Percentiles rank a stretch among this genome's conserved stretches.
Evolutionary conservation across 2,329 filamentous ascomycete species (phyloP).

Genomic region (Dactylellina sp.): DNA sequence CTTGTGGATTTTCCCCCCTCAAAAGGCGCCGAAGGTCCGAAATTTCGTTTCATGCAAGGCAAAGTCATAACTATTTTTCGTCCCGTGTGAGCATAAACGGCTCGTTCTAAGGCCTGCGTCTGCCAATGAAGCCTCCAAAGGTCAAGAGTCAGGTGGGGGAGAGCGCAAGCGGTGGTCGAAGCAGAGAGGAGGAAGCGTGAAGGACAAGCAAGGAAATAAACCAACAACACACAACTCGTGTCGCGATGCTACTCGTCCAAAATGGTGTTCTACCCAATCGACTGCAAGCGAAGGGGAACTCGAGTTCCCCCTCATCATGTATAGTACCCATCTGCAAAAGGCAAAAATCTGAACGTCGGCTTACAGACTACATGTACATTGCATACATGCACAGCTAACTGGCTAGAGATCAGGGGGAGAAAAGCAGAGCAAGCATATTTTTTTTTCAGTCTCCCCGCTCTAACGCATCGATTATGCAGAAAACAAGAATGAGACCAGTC

Average conservation of each 20-base stretch:
- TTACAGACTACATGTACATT: slow-evolving; percentile 55
- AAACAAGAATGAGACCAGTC: slow-evolving; percentile 37
- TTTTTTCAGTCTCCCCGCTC: slow-evolving; percentile 29
- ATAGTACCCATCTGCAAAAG: slow-evolving; percentile 37
- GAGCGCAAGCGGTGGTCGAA: slow-evolving; percentile 13
- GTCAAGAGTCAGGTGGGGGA: slow-evolving; percentile 22
- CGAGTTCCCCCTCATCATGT: slow-evolving; percentile 44
- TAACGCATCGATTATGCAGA: slow-evolving; percentile 21
- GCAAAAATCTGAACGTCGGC: slow-evolving; percentile 50
- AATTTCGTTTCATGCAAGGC: slow-evolving; percentile 29
- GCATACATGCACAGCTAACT: slow-evolving; percentile 57
- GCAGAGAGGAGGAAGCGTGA: slow-evolving; percentile 12
- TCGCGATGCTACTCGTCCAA: slow-evolving; percentile 56
- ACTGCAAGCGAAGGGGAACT: slow-evolving; percentile 54
- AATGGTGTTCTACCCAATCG: slow-evolving; percentile 24
- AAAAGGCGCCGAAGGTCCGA: slow-evolving; percentile 29
- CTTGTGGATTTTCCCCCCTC: slow-evolving; percentile 4
- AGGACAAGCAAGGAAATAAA: slow-evolving; percentile 23
- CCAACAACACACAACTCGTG: slow-evolving; percentile 54
- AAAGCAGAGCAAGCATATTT: slow-evolving; percentile 38
- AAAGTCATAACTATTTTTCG: slow-evolving; percentile 14
- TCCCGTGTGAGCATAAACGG: slow-evolving; percentile 22
- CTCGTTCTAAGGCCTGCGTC: slow-evolving; percentile 6
- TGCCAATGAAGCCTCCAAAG: slow-evolving; percentile 18
- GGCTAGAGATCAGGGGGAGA: slow-evolving; percentile 52